Base-by-base conservation (phyloP, 73 alveolate genomes). In the Paramecium caudatum region DNA sequence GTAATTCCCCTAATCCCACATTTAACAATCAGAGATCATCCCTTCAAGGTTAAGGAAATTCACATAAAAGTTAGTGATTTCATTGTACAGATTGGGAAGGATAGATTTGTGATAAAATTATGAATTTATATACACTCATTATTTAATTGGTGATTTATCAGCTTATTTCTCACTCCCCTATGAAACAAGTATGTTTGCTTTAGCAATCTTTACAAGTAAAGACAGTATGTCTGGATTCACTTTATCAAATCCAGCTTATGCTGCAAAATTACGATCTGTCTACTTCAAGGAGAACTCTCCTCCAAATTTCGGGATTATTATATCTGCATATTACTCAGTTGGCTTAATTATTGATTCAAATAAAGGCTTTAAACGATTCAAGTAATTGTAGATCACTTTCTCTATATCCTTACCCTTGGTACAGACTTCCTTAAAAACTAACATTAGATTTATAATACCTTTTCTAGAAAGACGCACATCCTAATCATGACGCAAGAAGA, bases 391-490 rank as follows among this genome's bases (percentile, higher is more conserved):
- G 16, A 68, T 37, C 7, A 68, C 84, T 7, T 68, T 68, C 17
- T 68, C 50, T 19, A 68, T 43, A 55, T 55, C 80, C 32, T 45
- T 45, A 16, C 21, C 21, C 32, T 41, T 74, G 12, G 47, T 12
- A 10, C 46, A 74, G 1, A 74, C 88, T 74, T 74, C 88, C 68
- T 74, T 74, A 43, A 15, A 74, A 74, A 74, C 88, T 74, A 4
- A 37, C 2, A 1, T 19, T 4, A n/a, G 43, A 74, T 27, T 1
- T 23, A 1, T 16, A 41, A 41, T 74, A 74, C 88, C 43, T 92
- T 98, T 95, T 90, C 99, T 92, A 4, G 98, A 91, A 55, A 97
- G 96, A 90, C 99, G 90, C 46, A 97, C 96, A 93, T 97, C 99
- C 91, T 95, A 95, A 91, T 95, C 99, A 55, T 97, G 92, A 74